Evolutionary conservation across 106 monocot genomes (phyloP).

Genomic region (Platanthera zijinensis): DNA sequence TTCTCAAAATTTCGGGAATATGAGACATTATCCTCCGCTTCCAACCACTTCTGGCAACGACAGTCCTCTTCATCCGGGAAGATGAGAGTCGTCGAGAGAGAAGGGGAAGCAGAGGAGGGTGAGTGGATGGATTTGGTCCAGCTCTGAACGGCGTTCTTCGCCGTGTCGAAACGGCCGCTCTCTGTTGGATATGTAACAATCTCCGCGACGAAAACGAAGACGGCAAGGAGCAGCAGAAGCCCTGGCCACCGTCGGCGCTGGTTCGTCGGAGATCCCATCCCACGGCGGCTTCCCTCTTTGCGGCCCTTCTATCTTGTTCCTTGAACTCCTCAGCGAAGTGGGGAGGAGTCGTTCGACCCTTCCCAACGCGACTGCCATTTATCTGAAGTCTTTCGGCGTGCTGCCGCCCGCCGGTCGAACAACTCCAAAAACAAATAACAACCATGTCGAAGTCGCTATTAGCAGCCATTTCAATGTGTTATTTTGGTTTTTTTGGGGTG

Average conservation of each 20-base stretch:
- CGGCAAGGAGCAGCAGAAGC: constrained; percentile 42
- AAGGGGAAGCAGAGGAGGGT: constrained; percentile 4
- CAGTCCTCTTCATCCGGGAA: constrained; percentile 2
- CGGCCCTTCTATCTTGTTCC: neutral
- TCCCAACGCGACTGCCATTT: neutral
- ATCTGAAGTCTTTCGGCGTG: neutral
- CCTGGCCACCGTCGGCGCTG: constrained; percentile 33
- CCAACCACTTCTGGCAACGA: constrained; percentile 56
- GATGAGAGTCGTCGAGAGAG: neutral
- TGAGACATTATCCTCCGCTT: constrained; percentile 53
- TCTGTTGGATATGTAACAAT: too few relatives aligned
- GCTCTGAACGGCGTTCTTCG: constrained; percentile 25
- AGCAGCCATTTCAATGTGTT: too few relatives aligned
- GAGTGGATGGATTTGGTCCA: constrained; percentile 61
- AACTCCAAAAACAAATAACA: too few relatives aligned
- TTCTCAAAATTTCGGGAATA: constrained; percentile 65
- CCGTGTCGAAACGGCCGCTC: constrained; percentile 72
- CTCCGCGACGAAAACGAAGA: constrained; percentile 58
- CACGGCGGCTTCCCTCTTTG: neutral
- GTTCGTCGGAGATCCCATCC: constrained; percentile 3
- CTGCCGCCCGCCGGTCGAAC: neutral
- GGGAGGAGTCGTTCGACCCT: neutral
- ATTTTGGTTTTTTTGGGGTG: too few relatives aligned
- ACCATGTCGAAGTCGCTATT: too few relatives aligned
- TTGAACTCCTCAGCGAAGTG: neutral